Percentiles rank a stretch among this genome's conserved stretches.
phyloP scores from a whole-genome alignment of 225 moss, liverwort and hornwort genomes.

The Sphagnum tenellum region DNA sequence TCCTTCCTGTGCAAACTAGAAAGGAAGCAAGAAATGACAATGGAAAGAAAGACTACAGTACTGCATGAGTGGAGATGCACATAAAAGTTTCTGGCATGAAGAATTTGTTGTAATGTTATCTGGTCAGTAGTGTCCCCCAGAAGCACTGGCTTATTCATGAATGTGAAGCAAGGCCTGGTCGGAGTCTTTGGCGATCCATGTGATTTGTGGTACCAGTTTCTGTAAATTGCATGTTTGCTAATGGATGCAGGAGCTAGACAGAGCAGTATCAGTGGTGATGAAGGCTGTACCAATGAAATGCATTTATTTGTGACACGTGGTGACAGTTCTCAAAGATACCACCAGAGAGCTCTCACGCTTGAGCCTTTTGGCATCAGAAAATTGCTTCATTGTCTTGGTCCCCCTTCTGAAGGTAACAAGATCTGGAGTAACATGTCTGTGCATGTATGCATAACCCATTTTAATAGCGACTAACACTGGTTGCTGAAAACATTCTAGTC shows the following conservation, averaged over 20 bases:
- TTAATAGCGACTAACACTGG: too few species aligned
- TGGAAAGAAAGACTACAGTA: too few species aligned
- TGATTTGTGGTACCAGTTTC: too few species aligned
- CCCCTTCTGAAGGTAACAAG: conserved; percentile 40
- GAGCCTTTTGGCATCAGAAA: conserved; percentile 14
- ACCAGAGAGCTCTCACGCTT: conserved; percentile 7
- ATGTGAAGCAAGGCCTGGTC: not conserved
- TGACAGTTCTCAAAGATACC: not conserved
- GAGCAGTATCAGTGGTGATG: conserved; percentile 7
- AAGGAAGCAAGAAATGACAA: too few species aligned
- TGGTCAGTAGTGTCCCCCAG: not conserved
- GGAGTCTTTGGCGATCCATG: not conserved
- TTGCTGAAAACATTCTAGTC: too few species aligned
- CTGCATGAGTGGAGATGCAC: not conserved
- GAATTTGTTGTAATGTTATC: not conserved
- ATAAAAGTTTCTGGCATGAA: not conserved
- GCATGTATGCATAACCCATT: too few species aligned
- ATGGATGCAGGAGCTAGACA: conserved; percentile 15
- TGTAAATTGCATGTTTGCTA: too few species aligned
- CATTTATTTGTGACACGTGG: conserved; percentile 2
- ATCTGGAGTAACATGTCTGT: too few species aligned
- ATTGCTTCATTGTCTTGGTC: conserved; percentile 16
- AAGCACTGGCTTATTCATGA: not conserved
- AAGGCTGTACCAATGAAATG: not conserved
- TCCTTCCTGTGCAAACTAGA: not conserved